phyloP scores from a whole-genome alignment of 169 alveolate species.

The Plasmodium coatneyi region DNA sequence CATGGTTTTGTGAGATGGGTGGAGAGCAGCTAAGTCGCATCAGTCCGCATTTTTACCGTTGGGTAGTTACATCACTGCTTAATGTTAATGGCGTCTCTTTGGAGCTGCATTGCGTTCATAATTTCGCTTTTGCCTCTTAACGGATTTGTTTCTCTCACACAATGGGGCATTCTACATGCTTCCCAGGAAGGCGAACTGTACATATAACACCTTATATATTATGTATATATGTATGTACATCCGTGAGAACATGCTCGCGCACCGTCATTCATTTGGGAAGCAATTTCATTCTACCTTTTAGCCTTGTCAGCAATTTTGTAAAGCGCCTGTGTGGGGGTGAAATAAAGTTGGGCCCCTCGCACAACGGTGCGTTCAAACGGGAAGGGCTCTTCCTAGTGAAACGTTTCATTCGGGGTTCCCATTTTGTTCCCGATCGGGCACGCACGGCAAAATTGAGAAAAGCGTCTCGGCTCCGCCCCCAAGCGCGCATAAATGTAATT shows the following conservation, averaged over 20 bases:
- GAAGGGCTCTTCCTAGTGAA: neutral
- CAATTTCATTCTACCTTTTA: neutral
- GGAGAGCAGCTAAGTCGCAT: neutral
- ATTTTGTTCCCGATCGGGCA: neutral
- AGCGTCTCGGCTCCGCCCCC: neutral
- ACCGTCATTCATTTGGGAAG: neutral
- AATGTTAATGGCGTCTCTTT: neutral
- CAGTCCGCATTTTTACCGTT: neutral
- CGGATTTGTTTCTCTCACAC: neutral
- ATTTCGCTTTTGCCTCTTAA: neutral
- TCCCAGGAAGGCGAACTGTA: neutral
- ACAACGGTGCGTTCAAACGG: neutral
- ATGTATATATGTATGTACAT: neutral
- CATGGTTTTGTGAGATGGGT: neutral
- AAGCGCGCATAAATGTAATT: neutral
- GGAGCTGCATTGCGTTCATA: neutral
- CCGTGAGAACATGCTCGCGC: neutral
- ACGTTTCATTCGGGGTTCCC: neutral
- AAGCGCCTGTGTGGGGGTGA: neutral
- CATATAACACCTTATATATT: neutral
- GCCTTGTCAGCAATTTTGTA: neutral
- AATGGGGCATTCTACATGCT: neutral
- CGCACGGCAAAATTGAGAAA: neutral
- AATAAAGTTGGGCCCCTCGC: neutral
- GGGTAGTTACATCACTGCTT: neutral